Base-by-base conservation (phyloP, 176 grass and related monocot species). In the Rhynchospora pubera region DNA sequence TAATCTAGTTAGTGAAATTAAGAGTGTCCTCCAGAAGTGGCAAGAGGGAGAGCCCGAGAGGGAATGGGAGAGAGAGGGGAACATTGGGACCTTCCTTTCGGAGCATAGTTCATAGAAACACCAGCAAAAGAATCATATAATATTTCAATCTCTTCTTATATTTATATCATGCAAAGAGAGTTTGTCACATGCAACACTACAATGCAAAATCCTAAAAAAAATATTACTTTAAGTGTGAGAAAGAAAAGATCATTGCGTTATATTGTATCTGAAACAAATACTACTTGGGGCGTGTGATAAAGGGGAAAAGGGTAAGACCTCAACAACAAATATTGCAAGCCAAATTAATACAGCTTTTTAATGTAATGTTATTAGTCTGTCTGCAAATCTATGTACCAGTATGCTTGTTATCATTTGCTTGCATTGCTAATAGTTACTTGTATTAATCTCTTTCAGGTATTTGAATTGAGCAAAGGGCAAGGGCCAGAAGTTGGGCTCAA, bases 381-480 rank as follows among this genome's bases (percentile, higher is more conserved):
- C 55, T 56, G 5, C 48, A 51, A 45, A 55, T 26, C 47, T 53
- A 24, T 77, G 22, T 69, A n/a, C 66, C 34, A 19, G 44, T 69
- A 69, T 69, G 66, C 39, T 45, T 34, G n/a, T 69, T 69, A 69
- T 10, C 43, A 45, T 68, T 0, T 0, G 39, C 66, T 19, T 69
- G 16, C 66, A 69, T 32, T 77, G 48, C 72, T 77, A 56, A 52
- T 56, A 55, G 13, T 0, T 56, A 32, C 14, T 8, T 56, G 30
- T 77, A 7, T 77, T 2, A 22, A 56, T 56, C 7, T 44, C 55
- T 5, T 24, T 68, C 87, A 95, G 90, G 93, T 95, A 24, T 92
- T 95, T 85, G 93, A 95, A 83, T 83, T 95, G 88, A 88, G 90
- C 83, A 95, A 90, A 77, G 60, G 83, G 50, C 90, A 95, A 83